Evolutionary conservation across 2,329 filamentous ascomycete genomes (phyloP), one percentile per base, ranked within the genome.

Genomic region (Claviceps cyperi): DNA sequence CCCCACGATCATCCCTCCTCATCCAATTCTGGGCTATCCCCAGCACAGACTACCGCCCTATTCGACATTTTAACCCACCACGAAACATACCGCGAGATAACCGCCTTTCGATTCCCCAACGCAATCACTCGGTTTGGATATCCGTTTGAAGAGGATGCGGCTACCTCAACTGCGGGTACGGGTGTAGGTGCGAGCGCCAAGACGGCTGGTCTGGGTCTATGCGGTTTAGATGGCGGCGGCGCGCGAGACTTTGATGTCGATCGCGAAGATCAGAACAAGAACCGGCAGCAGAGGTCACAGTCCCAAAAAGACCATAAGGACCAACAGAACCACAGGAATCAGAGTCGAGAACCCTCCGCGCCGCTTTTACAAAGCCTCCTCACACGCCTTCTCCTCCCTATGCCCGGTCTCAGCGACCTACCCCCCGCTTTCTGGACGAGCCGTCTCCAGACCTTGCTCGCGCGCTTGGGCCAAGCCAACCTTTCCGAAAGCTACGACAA

Each of bases 401-500:
- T 87, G 19, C 86, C 86, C 0, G 84, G 82, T 0, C 64, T 87
- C 39, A 72, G 73, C 47, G 76, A 81, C 52, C 69, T 91, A 2
- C 73, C 78, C 0, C 61, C 69, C 1, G 76, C 77, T 3, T 86
- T 85, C 63, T 88, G 83, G 82, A 72, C 71, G 36, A 69, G 72
- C n/a, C 73, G 77, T 43, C 69, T 83, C 22, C 74, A 78, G 55
- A 73, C 73, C 1, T 63, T 87, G 15, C 69, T 86, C 57, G 66
- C 69, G 57, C 73, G 78, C 58, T 68, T 91, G 49, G 80, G 75
- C 8, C 74, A 80, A 35, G 83, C 80, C 2, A 79, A 86, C 47
- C 69, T 91, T 35, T 88, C 83, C 1, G 86, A 91, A 63, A 88
- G 83, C 61, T 91, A 89, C 59, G 86, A 91, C 62, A 88, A 88